A percentile compares a stretch with the other conserved stretches of the same genome.
Conservation (phyloP, 257 asterid genomes). For the Ehretia macrophylla region DNA sequence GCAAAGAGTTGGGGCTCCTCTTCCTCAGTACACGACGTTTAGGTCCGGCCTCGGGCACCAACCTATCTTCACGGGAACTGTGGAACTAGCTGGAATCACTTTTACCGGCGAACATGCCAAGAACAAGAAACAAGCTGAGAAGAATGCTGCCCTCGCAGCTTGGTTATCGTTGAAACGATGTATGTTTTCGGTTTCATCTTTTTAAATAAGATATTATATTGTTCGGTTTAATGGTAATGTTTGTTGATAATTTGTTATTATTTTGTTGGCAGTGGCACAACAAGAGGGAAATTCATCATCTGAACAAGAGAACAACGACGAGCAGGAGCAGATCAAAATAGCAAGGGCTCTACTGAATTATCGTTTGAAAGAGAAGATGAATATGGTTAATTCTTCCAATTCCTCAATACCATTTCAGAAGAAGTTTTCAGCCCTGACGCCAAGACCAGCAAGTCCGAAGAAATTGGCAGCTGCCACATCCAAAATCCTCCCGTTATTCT, state of each 20-base stretch:
- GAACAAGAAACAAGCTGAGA: constrained; percentile 90
- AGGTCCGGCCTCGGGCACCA: constrained; percentile 70
- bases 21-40: constrained; percentile 69
- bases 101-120: constrained; percentile 82
- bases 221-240: no score
- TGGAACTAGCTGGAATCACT: constrained; percentile 68
- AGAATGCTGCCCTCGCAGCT: constrained; percentile 81
- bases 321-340: constrained; percentile 68
- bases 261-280: constrained; percentile 51
- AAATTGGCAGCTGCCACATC: constrained; percentile 45
- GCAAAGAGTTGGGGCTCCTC: constrained; percentile 77
- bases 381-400: constrained; percentile 18
- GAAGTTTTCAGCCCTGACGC: constrained; percentile 29
- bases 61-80: constrained; percentile 71
- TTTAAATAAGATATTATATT: no score
- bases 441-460: constrained; percentile 65
- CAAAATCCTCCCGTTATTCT: constrained; percentile 68
- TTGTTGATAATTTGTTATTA: not conserved
- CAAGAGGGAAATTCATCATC: constrained; percentile 49
- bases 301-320: constrained; percentile 58
- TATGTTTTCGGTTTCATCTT: constrained; percentile 23
- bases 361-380: constrained; percentile 35
- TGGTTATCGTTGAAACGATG: constrained; percentile 75
- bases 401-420: constrained; percentile 38
- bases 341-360: constrained; percentile 68